A percentile compares a stretch with the other conserved stretches of the same genome.
These are phyloP conservation scores for Ogataea sp. DNA, from an alignment of 805 yeast genomes.

Conservation along the genomic window DNA sequence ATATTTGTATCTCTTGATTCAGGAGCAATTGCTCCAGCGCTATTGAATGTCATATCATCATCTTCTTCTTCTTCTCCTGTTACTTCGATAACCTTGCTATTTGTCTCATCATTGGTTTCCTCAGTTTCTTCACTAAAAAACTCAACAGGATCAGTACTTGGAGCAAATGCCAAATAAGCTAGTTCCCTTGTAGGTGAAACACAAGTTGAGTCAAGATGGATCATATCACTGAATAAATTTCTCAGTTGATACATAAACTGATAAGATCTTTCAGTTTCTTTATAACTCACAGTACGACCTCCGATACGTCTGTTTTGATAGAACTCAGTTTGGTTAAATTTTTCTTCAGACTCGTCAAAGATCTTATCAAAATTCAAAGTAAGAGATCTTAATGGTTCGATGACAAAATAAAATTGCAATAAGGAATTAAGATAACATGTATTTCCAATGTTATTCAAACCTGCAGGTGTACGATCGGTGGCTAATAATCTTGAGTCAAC, in stretches of 20 bases:
- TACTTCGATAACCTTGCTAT: not conserved
- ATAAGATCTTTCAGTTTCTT: slow-evolving; percentile 72
- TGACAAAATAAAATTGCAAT: slow-evolving; percentile 81
- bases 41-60: not conserved
- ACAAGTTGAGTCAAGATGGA: slow-evolving; percentile 49
- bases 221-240: slow-evolving; percentile 62
- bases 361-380: slow-evolving; percentile 47
- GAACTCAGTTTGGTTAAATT: slow-evolving; percentile 23
- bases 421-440: slow-evolving; percentile 92
- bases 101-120: slow-evolving; percentile 6
- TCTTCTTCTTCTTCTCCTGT: slow-evolving; percentile 1
- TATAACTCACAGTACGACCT: slow-evolving; percentile 72
- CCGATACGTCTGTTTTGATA: slow-evolving; percentile 64
- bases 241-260: slow-evolving; percentile 73
- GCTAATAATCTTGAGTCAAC: slow-evolving; percentile 54
- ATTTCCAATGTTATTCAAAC: slow-evolving; percentile 90
- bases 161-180: slow-evolving; percentile 81
- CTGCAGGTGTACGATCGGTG: slow-evolving; percentile 76
- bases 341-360: slow-evolving; percentile 10
- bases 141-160: slow-evolving; percentile 57
- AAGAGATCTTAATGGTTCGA: slow-evolving; percentile 68
- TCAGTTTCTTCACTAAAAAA: slow-evolving; percentile 27
- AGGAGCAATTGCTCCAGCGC: not conserved
- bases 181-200: slow-evolving; percentile 78
- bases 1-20: too few species aligned